Percentiles rank a stretch among this genome's conserved stretches.
Evolutionary conservation across 805 yeast genomes (phyloP).

Genomic region (Sugiyamaella marilandica): DNA sequence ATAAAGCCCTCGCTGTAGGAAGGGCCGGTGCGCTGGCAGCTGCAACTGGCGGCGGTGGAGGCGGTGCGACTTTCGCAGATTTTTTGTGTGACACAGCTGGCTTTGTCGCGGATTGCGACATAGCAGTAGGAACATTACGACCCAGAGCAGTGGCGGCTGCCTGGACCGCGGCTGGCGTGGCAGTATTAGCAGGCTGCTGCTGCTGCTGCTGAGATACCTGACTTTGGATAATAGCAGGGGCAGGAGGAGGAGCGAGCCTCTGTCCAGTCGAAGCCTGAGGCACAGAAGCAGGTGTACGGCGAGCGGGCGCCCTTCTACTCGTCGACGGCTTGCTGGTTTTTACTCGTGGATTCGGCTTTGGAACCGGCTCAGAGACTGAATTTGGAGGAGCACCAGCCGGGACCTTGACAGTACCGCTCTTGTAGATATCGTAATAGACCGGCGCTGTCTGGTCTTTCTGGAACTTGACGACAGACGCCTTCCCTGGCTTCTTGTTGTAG

Average conservation of each 20-base stretch:
- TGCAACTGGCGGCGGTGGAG: slow-evolving; percentile 53
- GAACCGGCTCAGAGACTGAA: slow-evolving; percentile 68
- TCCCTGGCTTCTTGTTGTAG: slow-evolving; percentile 89
- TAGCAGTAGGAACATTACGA: neutral
- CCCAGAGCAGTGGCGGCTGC: slow-evolving; percentile 15
- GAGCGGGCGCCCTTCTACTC: slow-evolving; percentile 18
- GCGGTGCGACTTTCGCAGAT: slow-evolving; percentile 21
- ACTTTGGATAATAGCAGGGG: slow-evolving; percentile 5
- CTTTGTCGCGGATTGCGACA: no score
- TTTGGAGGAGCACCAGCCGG: slow-evolving; percentile 72
- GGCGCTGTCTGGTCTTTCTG: slow-evolving; percentile 62
- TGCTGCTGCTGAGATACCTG: slow-evolving; percentile 12
- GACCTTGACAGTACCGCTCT: slow-evolving; percentile 82
- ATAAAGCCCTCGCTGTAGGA: slow-evolving; percentile 81
- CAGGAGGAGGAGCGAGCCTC: neutral
- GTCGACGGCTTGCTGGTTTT: slow-evolving; percentile 7
- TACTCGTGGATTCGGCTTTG: slow-evolving; percentile 40
- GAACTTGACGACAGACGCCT: slow-evolving; percentile 66
- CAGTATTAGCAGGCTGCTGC: slow-evolving; percentile 31
- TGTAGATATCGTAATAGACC: slow-evolving; percentile 63
- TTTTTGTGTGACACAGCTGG: slow-evolving; percentile 7
- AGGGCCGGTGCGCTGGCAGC: slow-evolving; percentile 51
- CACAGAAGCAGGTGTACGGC: slow-evolving; percentile 13
- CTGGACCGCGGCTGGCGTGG: slow-evolving; percentile 27
- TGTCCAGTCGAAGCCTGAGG: slow-evolving; percentile 1